Evolutionary conservation across 2,329 filamentous ascomycete genomes (phyloP).

Genomic region (Xylaria sp.): DNA sequence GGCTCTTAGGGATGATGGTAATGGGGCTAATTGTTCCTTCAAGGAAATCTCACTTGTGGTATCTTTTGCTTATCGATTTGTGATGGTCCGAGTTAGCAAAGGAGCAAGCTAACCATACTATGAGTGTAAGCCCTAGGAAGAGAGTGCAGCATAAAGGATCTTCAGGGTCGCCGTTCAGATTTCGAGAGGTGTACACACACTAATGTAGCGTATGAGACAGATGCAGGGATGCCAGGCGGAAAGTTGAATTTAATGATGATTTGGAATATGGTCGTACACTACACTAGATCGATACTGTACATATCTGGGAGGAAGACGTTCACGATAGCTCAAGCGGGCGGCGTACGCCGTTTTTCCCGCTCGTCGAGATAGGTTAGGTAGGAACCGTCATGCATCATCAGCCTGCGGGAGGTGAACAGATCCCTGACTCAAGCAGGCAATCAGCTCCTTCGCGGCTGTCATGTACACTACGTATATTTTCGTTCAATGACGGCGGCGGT

Average conservation of each 20-base stretch:
- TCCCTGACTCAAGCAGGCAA: conserved; percentile 25
- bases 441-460: conserved; percentile 29
- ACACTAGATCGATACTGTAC: conserved; percentile 1
- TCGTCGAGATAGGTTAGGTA: conserved; percentile 15
- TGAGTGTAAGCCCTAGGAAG: conserved; percentile 13
- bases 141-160: conserved; percentile 4
- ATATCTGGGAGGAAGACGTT: neutral
- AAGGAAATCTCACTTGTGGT: no score
- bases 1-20: neutral
- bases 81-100: neutral
- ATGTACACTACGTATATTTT: conserved; percentile 25
- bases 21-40: neutral
- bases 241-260: neutral
- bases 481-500: conserved; percentile 18
- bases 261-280: conserved; percentile 17
- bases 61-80: neutral
- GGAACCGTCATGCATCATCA: conserved; percentile 32
- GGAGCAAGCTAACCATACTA: neutral
- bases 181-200: neutral
- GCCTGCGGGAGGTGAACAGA: conserved; percentile 30
- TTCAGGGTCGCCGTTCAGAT: neutral
- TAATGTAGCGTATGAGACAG: neutral
- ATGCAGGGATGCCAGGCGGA: neutral
- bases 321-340: conserved; percentile 11
- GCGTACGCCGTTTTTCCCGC: conserved; percentile 15